These are phyloP conservation scores for Phaeosphaeriaceae sp. DNA, from an alignment of 2,329 filamentous ascomycete species.

Conservation along the genomic window DNA sequence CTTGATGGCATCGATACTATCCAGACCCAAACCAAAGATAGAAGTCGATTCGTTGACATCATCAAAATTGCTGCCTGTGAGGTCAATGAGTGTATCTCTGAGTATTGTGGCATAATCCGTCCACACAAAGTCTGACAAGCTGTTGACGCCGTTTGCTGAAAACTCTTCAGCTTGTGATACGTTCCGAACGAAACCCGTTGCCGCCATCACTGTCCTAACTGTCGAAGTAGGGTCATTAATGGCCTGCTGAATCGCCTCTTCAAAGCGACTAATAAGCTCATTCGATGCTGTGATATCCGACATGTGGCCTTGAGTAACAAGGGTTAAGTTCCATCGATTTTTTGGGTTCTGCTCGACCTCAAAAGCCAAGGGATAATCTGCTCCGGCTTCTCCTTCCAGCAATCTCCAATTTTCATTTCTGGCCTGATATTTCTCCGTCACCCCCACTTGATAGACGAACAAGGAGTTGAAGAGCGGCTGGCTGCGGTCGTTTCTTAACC, in stretches of 20 bases:
- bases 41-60: constrained; percentile 65
- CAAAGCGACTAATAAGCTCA: constrained; percentile 53
- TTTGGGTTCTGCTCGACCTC: constrained; percentile 67
- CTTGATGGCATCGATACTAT: constrained; percentile 92
- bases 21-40: constrained; percentile 82
- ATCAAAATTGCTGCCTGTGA: constrained; percentile 62
- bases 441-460: constrained; percentile 75
- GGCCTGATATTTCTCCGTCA: constrained; percentile 25
- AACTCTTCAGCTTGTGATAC: not conserved
- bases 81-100: constrained; percentile 65
- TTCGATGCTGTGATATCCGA: constrained; percentile 45
- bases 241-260: constrained; percentile 47
- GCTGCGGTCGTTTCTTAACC: constrained; percentile 65
- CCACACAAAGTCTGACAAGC: constrained; percentile 70
- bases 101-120: constrained; percentile 60
- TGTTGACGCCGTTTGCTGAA: not conserved
- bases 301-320: constrained; percentile 64
- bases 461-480: constrained; percentile 72
- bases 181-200: not conserved
- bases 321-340: constrained; percentile 59
- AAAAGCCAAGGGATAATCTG: constrained; percentile 79
- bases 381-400: constrained; percentile 48
- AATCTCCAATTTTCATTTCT: constrained; percentile 60
- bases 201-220: constrained; percentile 20
- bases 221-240: constrained; percentile 38